phyloP scores from a whole-genome alignment of 495 filamentous ascomycete genomes.

The Hypomontagnella monticulosa region DNA sequence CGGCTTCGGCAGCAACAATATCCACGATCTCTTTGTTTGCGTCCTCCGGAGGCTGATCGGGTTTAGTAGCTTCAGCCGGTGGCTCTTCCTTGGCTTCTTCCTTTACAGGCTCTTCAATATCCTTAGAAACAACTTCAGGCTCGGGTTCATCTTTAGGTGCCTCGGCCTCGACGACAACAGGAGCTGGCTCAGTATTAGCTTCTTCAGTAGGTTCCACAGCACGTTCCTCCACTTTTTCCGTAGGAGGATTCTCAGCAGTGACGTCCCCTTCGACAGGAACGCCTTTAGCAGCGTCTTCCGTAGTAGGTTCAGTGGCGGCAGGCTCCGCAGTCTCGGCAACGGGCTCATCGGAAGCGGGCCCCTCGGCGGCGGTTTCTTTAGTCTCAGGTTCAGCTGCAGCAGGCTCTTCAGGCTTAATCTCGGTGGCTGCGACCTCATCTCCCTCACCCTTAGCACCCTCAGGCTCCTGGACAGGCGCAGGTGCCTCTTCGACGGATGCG shows the following conservation, averaged over 20 bases:
- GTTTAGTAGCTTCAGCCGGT: background rate
- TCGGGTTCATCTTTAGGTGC: constrained; percentile 18
- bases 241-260: constrained; percentile 22
- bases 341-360: too few species aligned
- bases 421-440: too few species aligned
- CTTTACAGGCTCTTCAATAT: constrained; percentile 28
- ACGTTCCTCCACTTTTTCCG: constrained; percentile 6
- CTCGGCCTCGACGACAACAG: background rate
- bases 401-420: background rate
- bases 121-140: constrained; percentile 26
- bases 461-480: too few species aligned
- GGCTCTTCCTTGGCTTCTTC: constrained; percentile 20
- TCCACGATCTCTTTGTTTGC: constrained; percentile 11
- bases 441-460: too few species aligned
- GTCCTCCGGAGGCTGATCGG: constrained; percentile 13
- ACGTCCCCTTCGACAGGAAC: constrained; percentile 13
- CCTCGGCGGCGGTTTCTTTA: constrained; percentile 1
- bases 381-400: background rate
- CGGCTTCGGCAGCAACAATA: constrained; percentile 5
- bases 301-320: too few species aligned
- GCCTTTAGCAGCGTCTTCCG: too few species aligned
- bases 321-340: constrained; percentile 3
- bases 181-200: background rate
- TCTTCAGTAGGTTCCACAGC: constrained; percentile 15
- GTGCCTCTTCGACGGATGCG: too few species aligned